Evolutionary conservation across 805 yeast species (phyloP).

Genomic region (Danielia oregonensis): DNA sequence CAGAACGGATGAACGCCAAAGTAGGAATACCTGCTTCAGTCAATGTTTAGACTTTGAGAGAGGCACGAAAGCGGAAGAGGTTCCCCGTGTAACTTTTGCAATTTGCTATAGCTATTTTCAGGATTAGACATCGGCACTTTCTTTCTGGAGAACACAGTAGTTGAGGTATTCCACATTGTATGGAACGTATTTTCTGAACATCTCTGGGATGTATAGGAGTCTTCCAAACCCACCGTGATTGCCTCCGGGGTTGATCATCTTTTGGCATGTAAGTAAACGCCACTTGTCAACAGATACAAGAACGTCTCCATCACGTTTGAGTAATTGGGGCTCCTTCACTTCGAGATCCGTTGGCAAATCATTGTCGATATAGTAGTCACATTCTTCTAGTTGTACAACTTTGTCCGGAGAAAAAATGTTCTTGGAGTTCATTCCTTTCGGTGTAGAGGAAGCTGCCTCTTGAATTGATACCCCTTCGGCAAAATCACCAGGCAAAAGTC

Average conservation of each 20-base stretch:
- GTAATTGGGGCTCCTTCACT: slow-evolving; percentile 35
- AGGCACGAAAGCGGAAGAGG: no score
- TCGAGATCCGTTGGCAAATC: slow-evolving; percentile 43
- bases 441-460: slow-evolving; percentile 43
- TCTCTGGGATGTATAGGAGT: slow-evolving; percentile 47
- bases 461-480: slow-evolving; percentile 33
- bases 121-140: neutral
- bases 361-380: slow-evolving; percentile 73
- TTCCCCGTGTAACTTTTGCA: no score
- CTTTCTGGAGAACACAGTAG: slow-evolving; percentile 39
- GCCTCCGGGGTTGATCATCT: slow-evolving; percentile 51
- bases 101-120: no score
- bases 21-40: no score
- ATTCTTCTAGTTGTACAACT: slow-evolving; percentile 44
- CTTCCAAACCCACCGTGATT: slow-evolving; percentile 53
- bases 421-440: slow-evolving; percentile 69
- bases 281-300: no score
- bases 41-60: no score
- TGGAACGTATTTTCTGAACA: slow-evolving; percentile 20
- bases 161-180: slow-evolving; percentile 43
- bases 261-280: slow-evolving; percentile 45
- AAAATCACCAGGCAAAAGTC: slow-evolving; percentile 87
- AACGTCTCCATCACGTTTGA: slow-evolving; percentile 14
- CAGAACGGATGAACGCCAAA: no score
- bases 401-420: slow-evolving; percentile 64